phyloP scores from a whole-genome alignment of 2,329 filamentous ascomycete genomes.

The Colletotrichum kahawae region DNA sequence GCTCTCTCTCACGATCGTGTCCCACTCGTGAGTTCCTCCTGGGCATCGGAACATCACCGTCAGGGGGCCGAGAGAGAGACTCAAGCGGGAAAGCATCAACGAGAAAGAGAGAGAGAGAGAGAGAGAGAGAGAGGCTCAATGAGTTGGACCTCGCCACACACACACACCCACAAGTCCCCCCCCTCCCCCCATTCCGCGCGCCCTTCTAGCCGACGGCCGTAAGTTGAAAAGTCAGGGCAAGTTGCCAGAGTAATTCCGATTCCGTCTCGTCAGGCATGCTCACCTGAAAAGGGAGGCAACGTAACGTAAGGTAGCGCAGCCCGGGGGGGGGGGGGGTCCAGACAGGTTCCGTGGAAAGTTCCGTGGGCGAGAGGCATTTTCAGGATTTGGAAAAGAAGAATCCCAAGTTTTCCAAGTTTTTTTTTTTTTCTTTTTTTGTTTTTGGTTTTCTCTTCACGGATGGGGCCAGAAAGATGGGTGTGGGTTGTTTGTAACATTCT shows the following conservation, averaged over 20 bases:
- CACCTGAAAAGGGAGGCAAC: neutral
- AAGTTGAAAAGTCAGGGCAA: neutral
- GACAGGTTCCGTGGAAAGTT: neutral
- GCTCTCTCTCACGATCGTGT: neutral
- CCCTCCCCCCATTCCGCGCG: neutral
- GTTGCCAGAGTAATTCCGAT: neutral
- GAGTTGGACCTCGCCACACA: neutral
- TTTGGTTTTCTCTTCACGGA: rapidly evolving
- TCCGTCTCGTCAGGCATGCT: neutral
- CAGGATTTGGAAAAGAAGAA: neutral
- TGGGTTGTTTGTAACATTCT: neutral
- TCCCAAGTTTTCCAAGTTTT: neutral
- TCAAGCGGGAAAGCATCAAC: no score
- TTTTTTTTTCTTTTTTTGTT: neutral
- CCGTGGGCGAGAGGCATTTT: neutral
- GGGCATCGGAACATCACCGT: neutral
- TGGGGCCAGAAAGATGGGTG: neutral
- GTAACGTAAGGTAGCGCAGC: neutral
- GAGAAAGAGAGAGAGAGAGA: neutral
- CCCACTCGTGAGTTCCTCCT: neutral
- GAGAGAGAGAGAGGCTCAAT: neutral
- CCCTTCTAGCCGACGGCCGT: neutral
- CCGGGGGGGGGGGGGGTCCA: neutral
- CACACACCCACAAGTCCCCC: neutral
- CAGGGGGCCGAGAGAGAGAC: neutral